A percentile compares a stretch with the other conserved stretches of the same genome.
phyloP scores from a whole-genome alignment of 1,284 basidiomycete species.

The Phenoliferia sp. region DNA sequence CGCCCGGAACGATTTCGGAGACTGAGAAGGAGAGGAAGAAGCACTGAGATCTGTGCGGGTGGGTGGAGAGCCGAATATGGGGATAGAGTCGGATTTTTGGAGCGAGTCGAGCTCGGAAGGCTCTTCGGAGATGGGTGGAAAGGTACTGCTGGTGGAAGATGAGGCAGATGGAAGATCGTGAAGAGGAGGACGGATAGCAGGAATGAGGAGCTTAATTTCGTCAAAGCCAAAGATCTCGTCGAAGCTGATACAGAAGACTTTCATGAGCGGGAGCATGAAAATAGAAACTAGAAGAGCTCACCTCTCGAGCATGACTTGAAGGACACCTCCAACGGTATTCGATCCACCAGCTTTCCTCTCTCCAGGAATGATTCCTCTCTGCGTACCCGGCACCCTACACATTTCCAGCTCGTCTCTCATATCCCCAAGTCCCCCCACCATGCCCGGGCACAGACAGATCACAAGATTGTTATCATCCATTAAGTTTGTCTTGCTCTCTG shows the following conservation, averaged over 20 bases:
- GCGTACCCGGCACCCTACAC: slow-evolving; percentile 13
- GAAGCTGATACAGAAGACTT: too few relatives aligned
- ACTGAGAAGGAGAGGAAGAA: background rate
- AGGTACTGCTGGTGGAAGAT: background rate
- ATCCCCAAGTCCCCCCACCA: slow-evolving; percentile 26
- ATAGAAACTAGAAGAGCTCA: background rate
- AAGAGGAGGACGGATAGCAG: background rate
- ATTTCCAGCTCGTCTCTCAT: slow-evolving; percentile 15
- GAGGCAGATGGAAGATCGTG: background rate
- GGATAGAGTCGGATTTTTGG: background rate
- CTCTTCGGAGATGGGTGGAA: background rate
- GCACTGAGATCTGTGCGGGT: background rate
- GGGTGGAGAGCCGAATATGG: background rate
- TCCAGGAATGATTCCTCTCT: background rate
- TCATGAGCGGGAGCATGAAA: background rate
- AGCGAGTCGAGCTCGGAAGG: background rate
- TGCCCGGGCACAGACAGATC: slow-evolving; percentile 26
- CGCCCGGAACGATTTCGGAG: background rate
- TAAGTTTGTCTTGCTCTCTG: slow-evolving; percentile 10
- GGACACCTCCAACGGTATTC: slow-evolving; percentile 20
- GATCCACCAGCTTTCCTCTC: background rate
- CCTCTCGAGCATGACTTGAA: slow-evolving; percentile 24
- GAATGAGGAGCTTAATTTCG: background rate
- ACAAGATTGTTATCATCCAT: slow-evolving; percentile 35
- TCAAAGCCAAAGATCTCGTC: slow-evolving; percentile 1